Conservation (phyloP, 2,329 filamentous ascomycete species). For the Parascedosporium putredinis region DNA sequence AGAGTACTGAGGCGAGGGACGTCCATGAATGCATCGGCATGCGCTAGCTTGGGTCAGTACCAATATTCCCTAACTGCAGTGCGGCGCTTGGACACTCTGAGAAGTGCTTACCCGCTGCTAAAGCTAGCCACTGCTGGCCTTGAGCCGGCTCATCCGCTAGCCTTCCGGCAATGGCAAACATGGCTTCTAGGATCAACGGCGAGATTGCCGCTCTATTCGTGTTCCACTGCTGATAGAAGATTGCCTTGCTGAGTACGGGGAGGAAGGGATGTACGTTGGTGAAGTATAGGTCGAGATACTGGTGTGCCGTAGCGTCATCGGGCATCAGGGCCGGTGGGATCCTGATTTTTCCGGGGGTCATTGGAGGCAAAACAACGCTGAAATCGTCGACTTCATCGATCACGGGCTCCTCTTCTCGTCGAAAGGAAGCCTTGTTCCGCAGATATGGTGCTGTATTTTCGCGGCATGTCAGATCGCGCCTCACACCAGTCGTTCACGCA, state of each 20-base stretch:
- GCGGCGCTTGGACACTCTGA: not conserved
- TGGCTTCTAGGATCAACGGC: constrained; percentile 75
- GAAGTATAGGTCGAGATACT: constrained; percentile 89
- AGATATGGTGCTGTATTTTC: constrained; percentile 67
- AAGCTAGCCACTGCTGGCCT: constrained; percentile 84
- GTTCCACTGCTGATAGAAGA: constrained; percentile 86
- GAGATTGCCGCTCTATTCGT: constrained; percentile 75
- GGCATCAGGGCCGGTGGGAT: constrained; percentile 94
- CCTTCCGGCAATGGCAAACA: constrained; percentile 81
- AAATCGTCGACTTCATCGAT: constrained; percentile 67
- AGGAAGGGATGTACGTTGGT: constrained; percentile 84
- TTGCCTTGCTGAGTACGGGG: constrained; percentile 71
- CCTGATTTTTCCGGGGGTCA: constrained; percentile 61
- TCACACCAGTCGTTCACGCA: too few species aligned
- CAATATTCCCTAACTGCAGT: too few species aligned
- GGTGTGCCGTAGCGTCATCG: constrained; percentile 65
- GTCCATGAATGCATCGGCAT: constrained; percentile 90
- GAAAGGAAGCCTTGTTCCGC: constrained; percentile 46
- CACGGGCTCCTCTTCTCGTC: constrained; percentile 48
- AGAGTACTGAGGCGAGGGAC: constrained; percentile 82
- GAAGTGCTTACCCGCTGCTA: constrained; percentile 60
- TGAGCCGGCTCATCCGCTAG: constrained; percentile 74
- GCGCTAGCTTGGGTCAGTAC: constrained; percentile 43
- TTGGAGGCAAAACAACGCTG: constrained; percentile 58
- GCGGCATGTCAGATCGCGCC: constrained; percentile 2